Base-by-base conservation (phyloP, 139 green algal species). In the Chlamydomonas sp. region DNA sequence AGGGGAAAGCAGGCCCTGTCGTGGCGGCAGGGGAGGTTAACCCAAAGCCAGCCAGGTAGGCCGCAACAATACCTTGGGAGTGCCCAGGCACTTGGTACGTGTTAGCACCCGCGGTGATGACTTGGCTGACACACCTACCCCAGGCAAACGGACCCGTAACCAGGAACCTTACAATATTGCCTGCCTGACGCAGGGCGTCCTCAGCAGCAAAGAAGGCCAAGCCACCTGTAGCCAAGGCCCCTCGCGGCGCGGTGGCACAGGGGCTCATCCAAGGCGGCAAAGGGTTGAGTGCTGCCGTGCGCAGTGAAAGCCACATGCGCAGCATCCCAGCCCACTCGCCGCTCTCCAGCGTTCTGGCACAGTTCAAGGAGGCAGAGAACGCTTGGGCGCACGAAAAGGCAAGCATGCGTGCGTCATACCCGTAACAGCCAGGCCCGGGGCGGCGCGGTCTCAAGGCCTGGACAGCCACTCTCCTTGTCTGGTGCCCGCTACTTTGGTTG, bases 341-440 rank as follows among this genome's bases (percentile, higher is more conserved):
- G 2, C 78, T 96, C 64, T 91, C 89, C 0, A 90, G 83, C 17
- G 89, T 96, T 69, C 89, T 96, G 49, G 79, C 92, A 3, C 93
- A 96, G 67, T 95, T 90, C 86, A 95, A 93, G 85, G 93, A 95
- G 77, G 93, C 94, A 10, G 92, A 96, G 68, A 68, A 85, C 8
- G 73, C 89, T 0, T 96, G 94, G 94, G 91, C 93, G 0, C 90
- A 94, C 61, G 94, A 96, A 66, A 95, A 95, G 91, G 93, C 93
- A 73, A 5, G 76, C n/a, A 49, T 49, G 31, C 31, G 31, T 49
- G 31, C 31, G 31, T 49, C 31, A 49, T 49, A 0, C 31, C 31
- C 31, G 31, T 49, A 49, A 49, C 31, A 49, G 31, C 31, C 31
- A 49, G 31, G 31, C 31, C 31, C 31, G 31, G 31, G 31, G 31